phyloP scores from a whole-genome alignment of 2,329 filamentous ascomycete species.

The Xylariaceae sp. region DNA sequence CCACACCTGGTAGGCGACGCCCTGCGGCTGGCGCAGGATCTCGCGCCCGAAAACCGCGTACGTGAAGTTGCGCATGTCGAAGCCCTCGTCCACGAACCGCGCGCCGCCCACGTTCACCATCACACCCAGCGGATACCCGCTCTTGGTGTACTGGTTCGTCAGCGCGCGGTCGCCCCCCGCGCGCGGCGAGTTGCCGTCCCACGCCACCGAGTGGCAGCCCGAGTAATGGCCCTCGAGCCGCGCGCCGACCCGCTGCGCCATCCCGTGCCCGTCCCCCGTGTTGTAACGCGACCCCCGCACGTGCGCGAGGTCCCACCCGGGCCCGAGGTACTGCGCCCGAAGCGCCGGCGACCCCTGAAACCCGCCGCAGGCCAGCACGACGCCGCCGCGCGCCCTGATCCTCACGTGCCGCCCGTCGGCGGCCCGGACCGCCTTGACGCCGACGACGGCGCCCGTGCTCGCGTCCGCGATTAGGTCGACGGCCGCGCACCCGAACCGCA shows the following conservation, averaged over 20 bases:
- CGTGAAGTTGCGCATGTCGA: conserved; percentile 67
- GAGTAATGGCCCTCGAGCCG: conserved; percentile 61
- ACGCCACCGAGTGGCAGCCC: conserved; percentile 66
- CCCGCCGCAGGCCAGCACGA: conserved; percentile 63
- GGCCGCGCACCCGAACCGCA: conserved; percentile 22
- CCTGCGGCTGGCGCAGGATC: conserved; percentile 61
- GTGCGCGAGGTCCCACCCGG: conserved; percentile 63
- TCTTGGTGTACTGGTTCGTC: conserved; percentile 71
- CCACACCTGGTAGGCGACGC: conserved; percentile 66
- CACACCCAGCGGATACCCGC: conserved; percentile 67
- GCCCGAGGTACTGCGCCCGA: conserved; percentile 56
- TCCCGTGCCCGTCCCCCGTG: conserved; percentile 59
- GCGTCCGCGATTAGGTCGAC: conserved; percentile 22
- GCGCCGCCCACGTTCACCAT: conserved; percentile 63
- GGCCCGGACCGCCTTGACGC: conserved; percentile 20
- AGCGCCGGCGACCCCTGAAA: conserved; percentile 65
- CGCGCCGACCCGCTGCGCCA: conserved; percentile 56
- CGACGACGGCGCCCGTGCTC: conserved; percentile 20
- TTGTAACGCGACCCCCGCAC: conserved; percentile 69
- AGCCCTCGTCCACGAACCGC: conserved; percentile 68
- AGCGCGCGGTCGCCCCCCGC: conserved; percentile 58
- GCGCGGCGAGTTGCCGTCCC: conserved; percentile 64
- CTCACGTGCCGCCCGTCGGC: not conserved
- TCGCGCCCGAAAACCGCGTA: conserved; percentile 67
- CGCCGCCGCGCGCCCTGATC: conserved; percentile 35